phyloP scores from a whole-genome alignment of 2,329 filamentous ascomycete species.

The Pleurostoma richardsiae region DNA sequence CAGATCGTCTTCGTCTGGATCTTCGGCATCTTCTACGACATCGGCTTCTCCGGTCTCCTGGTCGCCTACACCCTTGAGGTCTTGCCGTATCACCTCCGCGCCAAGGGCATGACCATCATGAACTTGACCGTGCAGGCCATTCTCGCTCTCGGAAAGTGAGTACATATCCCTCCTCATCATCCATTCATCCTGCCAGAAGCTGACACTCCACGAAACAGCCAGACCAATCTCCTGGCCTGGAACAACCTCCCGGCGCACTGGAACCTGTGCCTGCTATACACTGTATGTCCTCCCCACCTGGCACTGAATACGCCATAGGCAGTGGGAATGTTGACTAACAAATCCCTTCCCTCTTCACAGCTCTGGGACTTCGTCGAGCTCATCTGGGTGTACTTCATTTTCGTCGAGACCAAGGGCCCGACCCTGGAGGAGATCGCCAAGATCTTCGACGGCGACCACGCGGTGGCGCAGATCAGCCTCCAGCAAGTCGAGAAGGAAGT shows the following conservation, averaged over 20 bases:
- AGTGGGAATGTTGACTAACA: background rate
- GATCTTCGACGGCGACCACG: slow-evolving; percentile 61
- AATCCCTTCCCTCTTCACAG: background rate
- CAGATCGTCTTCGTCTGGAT: slow-evolving; percentile 52
- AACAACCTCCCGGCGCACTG: slow-evolving; percentile 48
- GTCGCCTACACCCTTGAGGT: slow-evolving; percentile 49
- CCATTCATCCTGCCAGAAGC: background rate
- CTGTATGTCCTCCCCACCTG: slow-evolving; percentile 10
- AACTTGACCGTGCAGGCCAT: slow-evolving; percentile 55
- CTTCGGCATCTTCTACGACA: slow-evolving; percentile 50
- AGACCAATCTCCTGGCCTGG: slow-evolving; percentile 56
- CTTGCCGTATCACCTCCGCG: slow-evolving; percentile 46
- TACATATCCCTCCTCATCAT: slow-evolving; percentile 9
- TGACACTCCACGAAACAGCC: slow-evolving; percentile 21
- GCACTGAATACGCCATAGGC: background rate
- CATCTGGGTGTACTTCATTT: slow-evolving; percentile 55
- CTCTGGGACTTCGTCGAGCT: slow-evolving; percentile 53
- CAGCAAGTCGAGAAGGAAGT: slow-evolving; percentile 45
- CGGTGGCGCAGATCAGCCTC: slow-evolving; percentile 44
- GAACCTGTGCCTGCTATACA: slow-evolving; percentile 58
- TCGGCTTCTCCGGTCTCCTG: slow-evolving; percentile 48
- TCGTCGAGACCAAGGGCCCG: slow-evolving; percentile 60
- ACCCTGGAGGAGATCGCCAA: slow-evolving; percentile 62
- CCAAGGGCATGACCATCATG: slow-evolving; percentile 52
- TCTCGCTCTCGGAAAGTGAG: slow-evolving; percentile 51